Evolutionary conservation across 2,329 filamentous ascomycete genomes (phyloP).

Genomic region (Cercospora sojina): DNA sequence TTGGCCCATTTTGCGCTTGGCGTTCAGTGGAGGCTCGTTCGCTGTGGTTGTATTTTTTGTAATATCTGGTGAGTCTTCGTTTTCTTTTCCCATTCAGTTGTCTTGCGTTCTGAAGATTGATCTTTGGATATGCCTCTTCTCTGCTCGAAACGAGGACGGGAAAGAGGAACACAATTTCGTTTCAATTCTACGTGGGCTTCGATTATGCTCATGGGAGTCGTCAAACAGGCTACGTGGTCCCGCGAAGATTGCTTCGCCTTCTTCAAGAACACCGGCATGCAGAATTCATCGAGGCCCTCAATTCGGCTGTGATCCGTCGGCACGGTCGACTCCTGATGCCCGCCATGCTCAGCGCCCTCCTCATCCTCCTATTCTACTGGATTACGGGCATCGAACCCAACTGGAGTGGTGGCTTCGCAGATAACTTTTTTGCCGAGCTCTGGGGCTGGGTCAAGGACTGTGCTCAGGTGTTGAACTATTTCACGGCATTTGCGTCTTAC

Average conservation of each 20-base stretch:
- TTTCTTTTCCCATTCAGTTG: background rate
- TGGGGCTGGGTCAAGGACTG: conserved; percentile 56
- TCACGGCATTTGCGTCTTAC: conserved; percentile 13
- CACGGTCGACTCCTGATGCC: conserved; percentile 51
- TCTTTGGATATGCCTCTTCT: background rate
- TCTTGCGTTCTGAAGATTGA: background rate
- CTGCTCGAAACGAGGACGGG: background rate
- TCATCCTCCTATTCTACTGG: conserved; percentile 55
- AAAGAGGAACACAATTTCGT: no score
- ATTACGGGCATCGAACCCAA: conserved; percentile 37
- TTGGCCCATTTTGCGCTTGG: conserved; percentile 14
- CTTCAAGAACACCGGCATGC: conserved; percentile 34
- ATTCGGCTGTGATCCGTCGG: conserved; percentile 51
- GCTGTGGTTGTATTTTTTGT: conserved; percentile 55
- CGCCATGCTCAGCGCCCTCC: conserved; percentile 55
- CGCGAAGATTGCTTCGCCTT: conserved; percentile 41
- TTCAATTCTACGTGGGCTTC: background rate
- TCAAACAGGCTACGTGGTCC: conserved; percentile 48
- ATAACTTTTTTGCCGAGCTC: conserved; percentile 50
- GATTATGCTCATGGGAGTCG: background rate
- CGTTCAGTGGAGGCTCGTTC: conserved; percentile 62
- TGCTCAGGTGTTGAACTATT: conserved; percentile 44
- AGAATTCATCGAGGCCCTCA: conserved; percentile 43
- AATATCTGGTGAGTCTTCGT: conserved; percentile 40
- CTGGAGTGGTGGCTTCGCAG: conserved; percentile 33